Conservation (phyloP, 169 alveolate species). For the Plasmodium adleri region DNA sequence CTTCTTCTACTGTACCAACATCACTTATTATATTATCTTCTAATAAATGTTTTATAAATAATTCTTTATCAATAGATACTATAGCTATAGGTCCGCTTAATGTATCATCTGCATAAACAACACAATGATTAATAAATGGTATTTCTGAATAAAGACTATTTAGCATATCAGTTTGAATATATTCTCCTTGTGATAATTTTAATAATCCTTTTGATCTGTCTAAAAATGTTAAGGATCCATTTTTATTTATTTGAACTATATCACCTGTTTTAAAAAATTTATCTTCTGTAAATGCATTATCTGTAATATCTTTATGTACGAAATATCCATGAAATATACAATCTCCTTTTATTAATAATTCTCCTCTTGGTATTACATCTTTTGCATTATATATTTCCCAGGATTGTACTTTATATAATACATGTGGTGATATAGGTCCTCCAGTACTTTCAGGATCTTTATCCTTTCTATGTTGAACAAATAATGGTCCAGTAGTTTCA, state of each 20-base stretch:
- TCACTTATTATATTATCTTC: slow-evolving; percentile 18
- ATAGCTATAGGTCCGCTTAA: slow-evolving; percentile 67
- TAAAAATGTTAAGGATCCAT: slow-evolving; percentile 92
- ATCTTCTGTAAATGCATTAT: slow-evolving; percentile 87
- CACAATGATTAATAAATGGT: slow-evolving; percentile 32
- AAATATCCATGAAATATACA: slow-evolving; percentile 92
- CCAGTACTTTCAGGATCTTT: slow-evolving; percentile 5
- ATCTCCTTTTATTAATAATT: slow-evolving; percentile 92
- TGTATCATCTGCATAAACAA: slow-evolving; percentile 70
- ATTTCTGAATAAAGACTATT: slow-evolving; percentile 41
- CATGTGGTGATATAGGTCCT: slow-evolving; percentile 19
- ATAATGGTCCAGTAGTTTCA: slow-evolving; percentile 52
- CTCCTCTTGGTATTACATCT: slow-evolving; percentile 93
- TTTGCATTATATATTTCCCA: slow-evolving; percentile 78
- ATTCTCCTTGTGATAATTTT: slow-evolving; percentile 97
- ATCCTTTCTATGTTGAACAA: slow-evolving; percentile 12
- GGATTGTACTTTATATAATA: slow-evolving; percentile 16
- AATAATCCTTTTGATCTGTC: slow-evolving; percentile 96
- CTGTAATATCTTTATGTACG: slow-evolving; percentile 90
- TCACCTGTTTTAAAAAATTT: slow-evolving; percentile 96
- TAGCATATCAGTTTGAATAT: slow-evolving; percentile 83
- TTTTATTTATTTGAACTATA: slow-evolving; percentile 89
- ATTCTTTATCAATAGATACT: slow-evolving; percentile 24
- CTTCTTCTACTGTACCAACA: background rate
- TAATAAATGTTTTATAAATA: slow-evolving; percentile 14